Conservation (phyloP, 805 yeast species). For the Tetrapisispora phaffii region DNA sequence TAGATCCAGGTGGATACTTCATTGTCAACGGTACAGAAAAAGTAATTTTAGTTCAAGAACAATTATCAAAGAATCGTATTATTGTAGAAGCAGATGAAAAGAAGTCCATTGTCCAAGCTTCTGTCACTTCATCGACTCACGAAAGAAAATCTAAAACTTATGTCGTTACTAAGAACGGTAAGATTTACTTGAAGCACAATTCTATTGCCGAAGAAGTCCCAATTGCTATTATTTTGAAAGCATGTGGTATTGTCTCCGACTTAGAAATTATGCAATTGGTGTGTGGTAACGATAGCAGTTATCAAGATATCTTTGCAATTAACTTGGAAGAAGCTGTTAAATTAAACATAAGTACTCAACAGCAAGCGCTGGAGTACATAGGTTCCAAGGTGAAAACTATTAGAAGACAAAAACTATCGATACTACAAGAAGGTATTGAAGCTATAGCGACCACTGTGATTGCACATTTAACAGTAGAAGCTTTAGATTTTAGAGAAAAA, state of each 20-base stretch:
- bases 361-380: constrained; percentile 83
- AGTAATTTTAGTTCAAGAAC: constrained; percentile 94
- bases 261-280: constrained; percentile 88
- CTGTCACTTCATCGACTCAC: constrained; percentile 95
- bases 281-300: constrained; percentile 79
- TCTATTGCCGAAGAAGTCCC: constrained; percentile 94
- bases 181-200: constrained; percentile 86
- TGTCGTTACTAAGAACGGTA: constrained; percentile 83
- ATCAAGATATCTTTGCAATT: constrained; percentile 86
- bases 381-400: constrained; percentile 89
- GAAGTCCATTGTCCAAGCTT: constrained; percentile 89
- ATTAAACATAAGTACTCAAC: constrained; percentile 78
- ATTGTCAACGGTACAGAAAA: constrained; percentile 97
- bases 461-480: constrained; percentile 84
- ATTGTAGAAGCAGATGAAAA: constrained; percentile 96
- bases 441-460: constrained; percentile 92
- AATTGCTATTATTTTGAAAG: constrained; percentile 83
- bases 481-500: constrained; percentile 83
- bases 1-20: constrained; percentile 98
- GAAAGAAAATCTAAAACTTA: constrained; percentile 97
- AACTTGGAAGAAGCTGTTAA: constrained; percentile 91
- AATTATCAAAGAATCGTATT: constrained; percentile 90
- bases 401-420: constrained; percentile 76
- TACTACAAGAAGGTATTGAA: constrained; percentile 90
- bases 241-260: constrained; percentile 90